Conservation (phyloP, 106 monocot genomes). For the Apostasia ramifera region DNA sequence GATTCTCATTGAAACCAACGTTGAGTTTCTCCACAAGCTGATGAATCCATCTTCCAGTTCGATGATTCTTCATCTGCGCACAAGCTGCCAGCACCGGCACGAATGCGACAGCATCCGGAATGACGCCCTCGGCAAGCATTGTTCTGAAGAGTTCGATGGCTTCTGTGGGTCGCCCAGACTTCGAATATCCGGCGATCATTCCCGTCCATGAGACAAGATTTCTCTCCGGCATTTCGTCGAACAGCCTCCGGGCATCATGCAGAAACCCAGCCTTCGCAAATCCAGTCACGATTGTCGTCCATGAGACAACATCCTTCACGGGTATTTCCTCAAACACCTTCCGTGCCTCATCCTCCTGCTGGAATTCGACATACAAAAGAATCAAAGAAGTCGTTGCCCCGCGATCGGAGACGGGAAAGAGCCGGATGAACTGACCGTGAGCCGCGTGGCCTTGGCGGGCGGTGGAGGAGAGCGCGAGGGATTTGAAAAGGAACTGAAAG, state of each 20-base stretch:
- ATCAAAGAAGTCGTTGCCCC: slow-evolving; percentile 34
- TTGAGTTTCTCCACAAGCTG: slow-evolving; percentile 10
- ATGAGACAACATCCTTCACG: slow-evolving; percentile 31
- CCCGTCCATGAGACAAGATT: slow-evolving; percentile 73
- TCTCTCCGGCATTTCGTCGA: slow-evolving; percentile 51
- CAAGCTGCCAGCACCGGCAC: slow-evolving; percentile 49
- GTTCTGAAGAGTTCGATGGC: slow-evolving; percentile 31
- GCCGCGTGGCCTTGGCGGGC: slow-evolving; percentile 15
- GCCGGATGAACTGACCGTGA: slow-evolving; percentile 36
- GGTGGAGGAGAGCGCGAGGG: slow-evolving; percentile 11
- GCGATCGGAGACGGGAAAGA: slow-evolving; percentile 11
- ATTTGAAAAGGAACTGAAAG: slow-evolving; percentile 50
- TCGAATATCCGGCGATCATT: slow-evolving; percentile 47
- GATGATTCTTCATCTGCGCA: slow-evolving; percentile 37
- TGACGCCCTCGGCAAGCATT: slow-evolving; percentile 38
- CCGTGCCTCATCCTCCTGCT: slow-evolving; percentile 20
- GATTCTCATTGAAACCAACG: slow-evolving; percentile 28
- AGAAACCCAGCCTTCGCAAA: slow-evolving; percentile 32
- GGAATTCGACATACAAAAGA: slow-evolving; percentile 55
- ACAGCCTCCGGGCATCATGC: slow-evolving; percentile 39
- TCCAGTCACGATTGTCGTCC: slow-evolving; percentile 57
- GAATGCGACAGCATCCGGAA: slow-evolving; percentile 43
- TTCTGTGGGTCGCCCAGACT: slow-evolving; percentile 19
- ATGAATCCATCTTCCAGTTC: slow-evolving; percentile 41
- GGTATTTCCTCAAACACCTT: slow-evolving; percentile 28